Evolutionary conservation across 306 rosid species (phyloP).

Genomic region (Prunus campanulata): DNA sequence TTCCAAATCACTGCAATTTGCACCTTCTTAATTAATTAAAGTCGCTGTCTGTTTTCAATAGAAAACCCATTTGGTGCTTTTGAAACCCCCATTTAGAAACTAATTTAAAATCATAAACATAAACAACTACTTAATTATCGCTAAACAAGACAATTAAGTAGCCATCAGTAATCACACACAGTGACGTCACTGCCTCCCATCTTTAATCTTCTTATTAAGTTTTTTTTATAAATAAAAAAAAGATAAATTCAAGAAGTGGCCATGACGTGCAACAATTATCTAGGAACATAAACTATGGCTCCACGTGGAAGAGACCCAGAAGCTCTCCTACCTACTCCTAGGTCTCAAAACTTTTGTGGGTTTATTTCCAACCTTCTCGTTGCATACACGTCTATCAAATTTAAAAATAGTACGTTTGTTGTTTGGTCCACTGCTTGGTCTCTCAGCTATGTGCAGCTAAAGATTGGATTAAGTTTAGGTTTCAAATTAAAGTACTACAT

Average conservation of each 20-base stretch:
- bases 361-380: background rate
- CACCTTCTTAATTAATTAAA: constrained; percentile 14
- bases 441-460: background rate
- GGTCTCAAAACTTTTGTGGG: background rate
- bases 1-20: constrained; percentile 16
- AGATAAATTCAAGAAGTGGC: background rate
- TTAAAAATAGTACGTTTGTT: background rate
- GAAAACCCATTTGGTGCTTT: constrained; percentile 14
- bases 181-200: constrained; percentile 26
- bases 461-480: background rate
- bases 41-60: constrained; percentile 10
- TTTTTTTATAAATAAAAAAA: no score
- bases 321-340: background rate
- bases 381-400: background rate
- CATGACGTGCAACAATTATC: constrained; percentile 6
- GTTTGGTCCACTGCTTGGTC: background rate
- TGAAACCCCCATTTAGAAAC: background rate
- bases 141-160: constrained; percentile 22
- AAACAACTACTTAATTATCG: constrained; percentile 26
- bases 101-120: constrained; percentile 7
- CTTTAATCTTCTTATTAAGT: background rate
- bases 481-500: background rate
- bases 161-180: constrained; percentile 3
- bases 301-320: constrained; percentile 13
- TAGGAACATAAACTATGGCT: background rate